These are phyloP conservation scores for Diospyros lotus DNA, from an alignment of 148 eudicot species.

Conservation along the genomic window DNA sequence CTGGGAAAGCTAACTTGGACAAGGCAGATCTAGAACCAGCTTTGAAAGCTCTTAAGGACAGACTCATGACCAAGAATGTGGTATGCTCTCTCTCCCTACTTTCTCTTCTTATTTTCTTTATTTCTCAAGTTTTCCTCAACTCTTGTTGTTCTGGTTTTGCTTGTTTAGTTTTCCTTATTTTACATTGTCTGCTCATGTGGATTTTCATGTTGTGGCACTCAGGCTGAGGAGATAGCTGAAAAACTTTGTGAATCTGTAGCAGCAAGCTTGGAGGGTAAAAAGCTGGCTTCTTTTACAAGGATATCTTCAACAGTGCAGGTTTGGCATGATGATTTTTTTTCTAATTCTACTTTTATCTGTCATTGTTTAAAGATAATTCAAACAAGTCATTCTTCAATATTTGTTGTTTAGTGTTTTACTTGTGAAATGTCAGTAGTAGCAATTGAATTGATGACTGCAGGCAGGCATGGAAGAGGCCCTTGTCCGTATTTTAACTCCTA, in stretches of 20 bases:
- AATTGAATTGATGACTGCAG: conserved; percentile 26
- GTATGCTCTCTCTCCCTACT: conserved; percentile 43
- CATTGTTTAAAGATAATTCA: no score
- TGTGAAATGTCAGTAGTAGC: not conserved
- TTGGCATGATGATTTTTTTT: not conserved
- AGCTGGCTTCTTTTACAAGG: conserved; percentile 85
- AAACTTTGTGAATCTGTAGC: conserved; percentile 96
- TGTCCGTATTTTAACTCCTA: conserved; percentile 91
- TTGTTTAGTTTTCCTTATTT: not conserved
- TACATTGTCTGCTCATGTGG: not conserved
- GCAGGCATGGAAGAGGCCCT: conserved; percentile 98
- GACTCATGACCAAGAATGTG: conserved; percentile 99
- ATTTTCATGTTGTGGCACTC: conserved; percentile 20
- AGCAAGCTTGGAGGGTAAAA: conserved; percentile 85
- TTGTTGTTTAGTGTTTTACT: not conserved
- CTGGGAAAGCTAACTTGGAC: conserved; percentile 92
- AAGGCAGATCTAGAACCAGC: conserved; percentile 91
- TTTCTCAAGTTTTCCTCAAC: not conserved
- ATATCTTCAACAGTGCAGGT: conserved; percentile 89
- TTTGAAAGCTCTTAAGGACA: conserved; percentile 86
- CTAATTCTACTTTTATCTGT: not conserved
- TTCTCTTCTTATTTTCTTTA: not conserved
- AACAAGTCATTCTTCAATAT: not conserved
- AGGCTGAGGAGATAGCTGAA: conserved; percentile 98
- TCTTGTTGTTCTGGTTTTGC: not conserved